Evolutionary conservation across 495 filamentous ascomycete genomes (phyloP).

Genomic region (Hyaloscypha hepaticicola): DNA sequence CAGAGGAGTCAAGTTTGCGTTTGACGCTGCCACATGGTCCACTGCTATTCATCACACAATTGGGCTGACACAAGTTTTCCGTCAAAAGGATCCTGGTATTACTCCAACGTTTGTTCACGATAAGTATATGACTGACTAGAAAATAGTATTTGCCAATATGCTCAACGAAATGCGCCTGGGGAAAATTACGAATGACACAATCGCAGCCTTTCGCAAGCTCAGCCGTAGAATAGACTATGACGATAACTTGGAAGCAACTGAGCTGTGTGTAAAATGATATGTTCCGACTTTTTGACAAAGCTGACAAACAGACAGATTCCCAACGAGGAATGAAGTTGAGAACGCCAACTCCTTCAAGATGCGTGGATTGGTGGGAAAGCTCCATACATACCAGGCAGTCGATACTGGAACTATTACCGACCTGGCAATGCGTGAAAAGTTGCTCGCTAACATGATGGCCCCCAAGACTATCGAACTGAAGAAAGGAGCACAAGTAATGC

Average conservation of each 20-base stretch:
- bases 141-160: conserved; percentile 81
- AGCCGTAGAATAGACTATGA: conserved; percentile 66
- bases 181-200: conserved; percentile 65
- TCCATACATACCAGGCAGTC: conserved; percentile 62
- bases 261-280: conserved; percentile 58
- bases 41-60: conserved; percentile 95
- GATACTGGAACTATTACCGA: conserved; percentile 79
- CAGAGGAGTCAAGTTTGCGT: conserved; percentile 79
- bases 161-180: conserved; percentile 97
- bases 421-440: conserved; percentile 62
- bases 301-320: conserved; percentile 60
- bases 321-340: conserved; percentile 88
- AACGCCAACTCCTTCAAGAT: conserved; percentile 77
- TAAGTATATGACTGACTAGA: neutral
- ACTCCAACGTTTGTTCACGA: conserved; percentile 21
- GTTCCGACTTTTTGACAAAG: neutral
- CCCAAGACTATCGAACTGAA: conserved; percentile 75
- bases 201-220: conserved; percentile 68
- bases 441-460: conserved; percentile 91
- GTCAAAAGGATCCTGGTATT: conserved; percentile 84
- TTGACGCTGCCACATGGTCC: conserved; percentile 87
- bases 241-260: conserved; percentile 83
- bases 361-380: conserved; percentile 63
- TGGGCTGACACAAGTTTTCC: conserved; percentile 91
- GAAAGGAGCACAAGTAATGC: conserved; percentile 93